These are phyloP conservation scores for Simplicillium aogashimaense DNA, from an alignment of 2,329 filamentous ascomycete species.

Conservation along the genomic window DNA sequence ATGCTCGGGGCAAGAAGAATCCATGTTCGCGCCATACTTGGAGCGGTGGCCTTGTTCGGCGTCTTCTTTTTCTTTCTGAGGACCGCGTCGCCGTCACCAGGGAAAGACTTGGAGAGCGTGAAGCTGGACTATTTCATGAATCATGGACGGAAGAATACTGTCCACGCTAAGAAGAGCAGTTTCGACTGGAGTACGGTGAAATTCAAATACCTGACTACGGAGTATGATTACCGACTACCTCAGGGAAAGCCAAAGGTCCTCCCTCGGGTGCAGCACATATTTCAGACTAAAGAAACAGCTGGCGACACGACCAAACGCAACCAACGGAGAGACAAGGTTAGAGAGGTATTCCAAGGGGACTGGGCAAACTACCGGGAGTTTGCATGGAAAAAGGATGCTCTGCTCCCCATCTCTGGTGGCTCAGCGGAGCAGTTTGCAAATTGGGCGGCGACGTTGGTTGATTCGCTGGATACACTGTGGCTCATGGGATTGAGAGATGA, in stretches of 20 bases:
- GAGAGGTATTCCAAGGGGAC: slow-evolving; percentile 21
- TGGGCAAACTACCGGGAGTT: slow-evolving; percentile 51
- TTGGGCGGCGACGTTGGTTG: slow-evolving; percentile 60
- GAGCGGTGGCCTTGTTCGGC: no score
- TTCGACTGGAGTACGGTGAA: slow-evolving; percentile 26
- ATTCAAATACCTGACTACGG: slow-evolving; percentile 14
- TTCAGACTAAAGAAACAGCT: slow-evolving; percentile 14
- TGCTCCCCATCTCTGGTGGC: slow-evolving; percentile 44
- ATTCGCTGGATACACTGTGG: slow-evolving; percentile 61
- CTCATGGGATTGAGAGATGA: slow-evolving; percentile 59
- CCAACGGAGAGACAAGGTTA: slow-evolving; percentile 21
- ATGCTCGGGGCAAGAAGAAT: no score
- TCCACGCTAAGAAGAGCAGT: slow-evolving; percentile 14
- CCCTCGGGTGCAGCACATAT: slow-evolving; percentile 25
- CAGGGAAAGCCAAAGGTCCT: slow-evolving; percentile 10
- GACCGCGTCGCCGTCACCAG: no score
- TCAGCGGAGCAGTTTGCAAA: slow-evolving; percentile 51
- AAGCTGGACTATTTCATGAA: slow-evolving; percentile 22
- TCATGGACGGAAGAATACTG: slow-evolving; percentile 5
- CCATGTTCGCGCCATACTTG: no score
- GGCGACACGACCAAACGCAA: slow-evolving; percentile 15
- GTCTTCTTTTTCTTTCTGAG: no score
- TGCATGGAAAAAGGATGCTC: slow-evolving; percentile 56
- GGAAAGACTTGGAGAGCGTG: no score
- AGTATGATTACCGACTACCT: slow-evolving; percentile 15